A percentile compares a stretch with the other conserved stretches of the same genome.
phyloP scores from a whole-genome alignment of 2,329 filamentous ascomycete species.

The Colletotrichum scovillei region DNA sequence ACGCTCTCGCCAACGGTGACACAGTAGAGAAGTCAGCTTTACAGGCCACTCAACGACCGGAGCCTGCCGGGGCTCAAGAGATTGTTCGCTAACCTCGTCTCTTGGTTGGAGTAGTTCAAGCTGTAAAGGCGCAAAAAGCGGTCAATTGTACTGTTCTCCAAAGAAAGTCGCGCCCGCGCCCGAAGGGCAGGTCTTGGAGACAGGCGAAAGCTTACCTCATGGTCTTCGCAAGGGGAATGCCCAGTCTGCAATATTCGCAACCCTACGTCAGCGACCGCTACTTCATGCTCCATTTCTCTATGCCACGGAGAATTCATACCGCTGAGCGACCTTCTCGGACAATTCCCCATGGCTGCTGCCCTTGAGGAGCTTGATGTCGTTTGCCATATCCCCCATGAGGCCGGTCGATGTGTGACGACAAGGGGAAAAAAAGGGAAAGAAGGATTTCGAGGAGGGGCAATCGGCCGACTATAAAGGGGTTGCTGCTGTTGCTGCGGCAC shows the following conservation, averaged over 20 bases:
- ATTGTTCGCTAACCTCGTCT: slow-evolving; percentile 56
- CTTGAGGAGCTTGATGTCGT: slow-evolving; percentile 52
- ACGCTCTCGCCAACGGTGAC: slow-evolving; percentile 92
- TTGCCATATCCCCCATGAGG: slow-evolving; percentile 45
- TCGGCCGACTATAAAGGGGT: slow-evolving; percentile 20
- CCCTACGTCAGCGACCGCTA: background rate
- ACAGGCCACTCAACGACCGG: slow-evolving; percentile 8
- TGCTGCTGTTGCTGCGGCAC: slow-evolving; percentile 14
- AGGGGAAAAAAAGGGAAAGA: slow-evolving; percentile 4
- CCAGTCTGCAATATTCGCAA: slow-evolving; percentile 17
- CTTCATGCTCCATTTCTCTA: background rate
- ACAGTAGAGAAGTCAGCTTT: slow-evolving; percentile 49
- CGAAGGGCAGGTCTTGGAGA: background rate
- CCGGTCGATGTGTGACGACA: slow-evolving; percentile 34
- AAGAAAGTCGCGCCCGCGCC: slow-evolving; percentile 69
- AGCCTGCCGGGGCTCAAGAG: background rate
- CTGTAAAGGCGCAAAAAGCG: slow-evolving; percentile 40
- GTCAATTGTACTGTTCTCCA: slow-evolving; percentile 68
- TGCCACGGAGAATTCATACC: slow-evolving; percentile 31
- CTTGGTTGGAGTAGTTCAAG: slow-evolving; percentile 81
- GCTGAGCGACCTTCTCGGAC: slow-evolving; percentile 45
- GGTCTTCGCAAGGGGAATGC: slow-evolving; percentile 33
- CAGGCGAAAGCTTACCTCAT: slow-evolving; percentile 29
- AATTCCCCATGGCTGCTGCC: slow-evolving; percentile 48
- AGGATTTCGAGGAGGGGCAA: slow-evolving; percentile 8